Base-by-base conservation (phyloP, 345 rosid genomes). In the Salix viminalis region DNA sequence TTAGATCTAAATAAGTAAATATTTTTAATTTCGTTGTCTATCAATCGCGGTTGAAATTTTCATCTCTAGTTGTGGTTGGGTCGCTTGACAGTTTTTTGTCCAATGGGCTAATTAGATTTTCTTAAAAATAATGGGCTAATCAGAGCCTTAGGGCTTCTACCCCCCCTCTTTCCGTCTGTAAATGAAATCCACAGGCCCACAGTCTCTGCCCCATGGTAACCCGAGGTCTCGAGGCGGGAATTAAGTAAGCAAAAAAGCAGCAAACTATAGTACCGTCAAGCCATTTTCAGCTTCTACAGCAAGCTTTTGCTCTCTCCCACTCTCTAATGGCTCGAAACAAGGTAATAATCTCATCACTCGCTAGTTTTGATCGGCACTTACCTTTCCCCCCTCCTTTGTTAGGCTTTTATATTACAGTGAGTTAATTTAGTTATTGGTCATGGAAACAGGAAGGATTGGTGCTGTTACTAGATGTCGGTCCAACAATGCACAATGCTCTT, bases 391-490 rank as follows among this genome's bases (percentile, higher is more conserved):
- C 19, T 67, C 46, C 48, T 56, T 46, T 76, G 1, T 0, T 24
- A 64, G 54, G 54, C 7, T 16, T 48, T 5, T 16, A 48, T 19
- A 48, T 48, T 48, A 48, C 21, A 48, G 54, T 48, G 7, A 15
- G 6, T 5, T 48, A 5, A 14, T 48, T 21, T 42, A 37, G 41
- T 19, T 16, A 23, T 73, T 23, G 32, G 14, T 11, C 44, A 16
- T 75, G 71, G 60, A 73, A 82, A 52, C 91, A 92, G 98, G 95
- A 94, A 75, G 90, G 85, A 4, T 80, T 91, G 84, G 86, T 94
- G 67, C 79, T 94, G 83, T 81, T 94, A 68, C 87, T 94, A 7
- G 98, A 94, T 85, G 95, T 91, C 21, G 95, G 98, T 34, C 97
- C 95, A 0, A 84, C 91, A 9, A 94, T 92, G 97, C 95, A 90